Conservation (phyloP, 345 rosid species). For the Dimocarpus longan region DNA sequence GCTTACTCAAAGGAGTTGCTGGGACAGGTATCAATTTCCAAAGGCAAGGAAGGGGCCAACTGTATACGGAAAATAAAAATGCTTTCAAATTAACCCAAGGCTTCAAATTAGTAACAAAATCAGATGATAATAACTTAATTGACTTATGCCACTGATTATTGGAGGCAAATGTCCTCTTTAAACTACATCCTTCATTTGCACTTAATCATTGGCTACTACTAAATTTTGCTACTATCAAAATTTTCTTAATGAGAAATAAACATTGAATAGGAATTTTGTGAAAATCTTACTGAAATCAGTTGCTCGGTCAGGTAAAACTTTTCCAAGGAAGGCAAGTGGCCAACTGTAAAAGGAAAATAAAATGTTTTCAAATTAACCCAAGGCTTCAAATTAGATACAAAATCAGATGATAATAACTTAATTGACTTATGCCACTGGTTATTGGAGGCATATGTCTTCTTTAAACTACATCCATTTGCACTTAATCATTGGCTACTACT, state of each 20-base stretch:
- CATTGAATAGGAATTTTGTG: neutral
- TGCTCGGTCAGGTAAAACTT: conserved; percentile 69
- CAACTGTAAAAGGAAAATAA: conserved; percentile 47
- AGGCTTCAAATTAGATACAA: neutral
- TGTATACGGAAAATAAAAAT: conserved; percentile 15
- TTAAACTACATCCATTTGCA: neutral
- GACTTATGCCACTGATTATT: neutral
- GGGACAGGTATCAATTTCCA: conserved; percentile 83
- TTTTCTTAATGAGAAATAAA: too few relatives aligned
- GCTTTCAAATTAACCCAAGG: too few relatives aligned
- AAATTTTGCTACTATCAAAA: neutral
- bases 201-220: too few relatives aligned
- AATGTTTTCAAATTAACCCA: too few relatives aligned
- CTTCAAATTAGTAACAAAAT: neutral
- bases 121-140: conserved; percentile 2
- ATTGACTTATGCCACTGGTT: too few relatives aligned
- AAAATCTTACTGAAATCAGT: conserved; percentile 48
- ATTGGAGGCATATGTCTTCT: neutral
- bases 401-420: conserved; percentile 3
- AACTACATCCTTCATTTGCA: neutral
- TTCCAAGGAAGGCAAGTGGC: conserved; percentile 84
- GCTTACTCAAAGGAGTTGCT: conserved; percentile 44
- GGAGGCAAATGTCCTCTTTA: neutral
- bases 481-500: too few relatives aligned
- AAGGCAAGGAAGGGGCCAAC: conserved; percentile 87